phyloP scores from a whole-genome alignment of 805 yeast genomes.

The Candida wancherniae region DNA sequence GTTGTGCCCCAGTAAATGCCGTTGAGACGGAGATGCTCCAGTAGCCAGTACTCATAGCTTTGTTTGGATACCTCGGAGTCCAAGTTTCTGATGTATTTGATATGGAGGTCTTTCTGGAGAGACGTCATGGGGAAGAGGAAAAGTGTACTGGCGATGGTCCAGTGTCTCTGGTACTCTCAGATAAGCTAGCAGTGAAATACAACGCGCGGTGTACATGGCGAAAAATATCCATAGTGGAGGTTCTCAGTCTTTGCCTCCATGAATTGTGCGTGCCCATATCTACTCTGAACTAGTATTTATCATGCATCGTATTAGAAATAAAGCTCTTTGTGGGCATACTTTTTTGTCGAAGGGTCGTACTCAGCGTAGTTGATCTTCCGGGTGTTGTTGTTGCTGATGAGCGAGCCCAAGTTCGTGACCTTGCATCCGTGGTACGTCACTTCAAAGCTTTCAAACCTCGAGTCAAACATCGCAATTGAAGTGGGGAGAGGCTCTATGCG shows the following conservation, averaged over 20 bases:
- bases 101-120: slow-evolving; percentile 20
- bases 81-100: slow-evolving; percentile 31
- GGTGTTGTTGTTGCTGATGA: slow-evolving; percentile 33
- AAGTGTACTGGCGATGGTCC: too few relatives aligned
- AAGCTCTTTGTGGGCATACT: slow-evolving; percentile 41
- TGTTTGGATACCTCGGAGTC: slow-evolving; percentile 31
- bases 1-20: slow-evolving; percentile 96
- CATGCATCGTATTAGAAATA: slow-evolving; percentile 11
- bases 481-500: slow-evolving; percentile 78
- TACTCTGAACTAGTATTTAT: too few relatives aligned
- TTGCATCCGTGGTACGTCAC: slow-evolving; percentile 79
- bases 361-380: slow-evolving; percentile 62
- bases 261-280: too few relatives aligned
- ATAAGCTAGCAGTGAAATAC: too few relatives aligned
- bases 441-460: slow-evolving; percentile 65
- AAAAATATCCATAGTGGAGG: slow-evolving; percentile 1
- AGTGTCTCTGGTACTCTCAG: too few relatives aligned
- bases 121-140: slow-evolving; percentile 1
- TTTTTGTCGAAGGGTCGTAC: slow-evolving; percentile 58
- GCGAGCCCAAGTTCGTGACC: slow-evolving; percentile 62
- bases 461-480: slow-evolving; percentile 56
- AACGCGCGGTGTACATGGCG: too few relatives aligned
- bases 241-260: not conserved
- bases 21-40: slow-evolving; percentile 84
- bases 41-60: slow-evolving; percentile 78